These are phyloP conservation scores for Isatis tinctoria DNA, from an alignment of 345 rosid genomes.

Conservation along the genomic window DNA sequence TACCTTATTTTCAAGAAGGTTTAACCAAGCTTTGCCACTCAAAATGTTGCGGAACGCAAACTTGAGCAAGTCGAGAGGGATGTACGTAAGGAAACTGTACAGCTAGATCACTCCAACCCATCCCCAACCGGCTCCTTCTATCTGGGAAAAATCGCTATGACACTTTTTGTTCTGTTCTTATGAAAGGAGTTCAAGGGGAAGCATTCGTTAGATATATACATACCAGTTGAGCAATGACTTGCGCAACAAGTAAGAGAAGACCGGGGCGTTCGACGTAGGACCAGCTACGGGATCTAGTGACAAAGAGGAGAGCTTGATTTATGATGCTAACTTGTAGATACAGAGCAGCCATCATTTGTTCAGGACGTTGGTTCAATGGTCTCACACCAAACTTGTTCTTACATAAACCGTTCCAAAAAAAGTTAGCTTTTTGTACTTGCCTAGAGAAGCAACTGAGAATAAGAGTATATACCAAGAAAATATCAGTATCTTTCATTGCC, in stretches of 20 bases:
- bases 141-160: slow-evolving; percentile 16
- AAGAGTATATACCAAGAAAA: slow-evolving; percentile 58
- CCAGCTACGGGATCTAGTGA: slow-evolving; percentile 90
- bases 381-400: slow-evolving; percentile 63
- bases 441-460: not conserved
- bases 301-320: slow-evolving; percentile 87
- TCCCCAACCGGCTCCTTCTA: slow-evolving; percentile 83
- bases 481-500: slow-evolving; percentile 64
- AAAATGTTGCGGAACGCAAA: slow-evolving; percentile 57
- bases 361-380: slow-evolving; percentile 21
- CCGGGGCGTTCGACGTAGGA: slow-evolving; percentile 80
- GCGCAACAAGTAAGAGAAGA: slow-evolving; percentile 54
- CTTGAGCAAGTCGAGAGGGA: slow-evolving; percentile 73
- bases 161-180: not conserved
- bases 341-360: slow-evolving; percentile 74
- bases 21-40: too few relatives aligned
- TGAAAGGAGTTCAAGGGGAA: not conserved
- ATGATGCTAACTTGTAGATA: slow-evolving; percentile 87
- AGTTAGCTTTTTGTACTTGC: not conserved
- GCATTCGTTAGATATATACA: slow-evolving; percentile 4
- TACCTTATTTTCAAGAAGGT: slow-evolving; percentile 84
- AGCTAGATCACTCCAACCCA: slow-evolving; percentile 98
- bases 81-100: slow-evolving; percentile 58
- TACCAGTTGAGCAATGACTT: slow-evolving; percentile 75
- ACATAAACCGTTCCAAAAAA: slow-evolving; percentile 7